Conservation (phyloP, 345 rosid genomes). For the Acer saccharum region DNA sequence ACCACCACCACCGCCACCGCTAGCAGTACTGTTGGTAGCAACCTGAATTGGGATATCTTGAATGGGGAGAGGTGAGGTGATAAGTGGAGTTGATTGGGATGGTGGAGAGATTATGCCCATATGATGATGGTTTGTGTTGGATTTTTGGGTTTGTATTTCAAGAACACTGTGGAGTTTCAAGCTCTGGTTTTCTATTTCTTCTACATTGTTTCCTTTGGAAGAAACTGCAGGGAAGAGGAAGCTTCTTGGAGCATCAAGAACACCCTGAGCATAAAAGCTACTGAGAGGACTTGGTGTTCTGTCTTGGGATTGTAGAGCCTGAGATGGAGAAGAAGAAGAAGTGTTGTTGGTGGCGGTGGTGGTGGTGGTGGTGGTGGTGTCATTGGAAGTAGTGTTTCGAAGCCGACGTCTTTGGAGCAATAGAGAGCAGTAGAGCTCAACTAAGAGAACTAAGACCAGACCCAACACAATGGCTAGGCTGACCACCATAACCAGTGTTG, state of each 20-base stretch:
- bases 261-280: conserved; percentile 61
- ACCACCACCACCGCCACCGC: conserved; percentile 17
- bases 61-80: conserved; percentile 27
- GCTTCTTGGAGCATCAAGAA: conserved; percentile 64
- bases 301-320: conserved; percentile 19
- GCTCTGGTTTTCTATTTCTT: conserved; percentile 17
- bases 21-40: neutral
- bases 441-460: conserved; percentile 72
- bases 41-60: conserved; percentile 31
- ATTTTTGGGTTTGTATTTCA: conserved; percentile 28
- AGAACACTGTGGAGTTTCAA: conserved; percentile 23
- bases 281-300: conserved; percentile 40
- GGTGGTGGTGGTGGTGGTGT: conserved; percentile 12
- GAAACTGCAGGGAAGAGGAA: conserved; percentile 45
- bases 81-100: conserved; percentile 28
- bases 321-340: conserved; percentile 24
- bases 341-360: neutral
- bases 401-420: conserved; percentile 51
- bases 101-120: conserved; percentile 37
- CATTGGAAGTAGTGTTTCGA: conserved; percentile 23
- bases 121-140: conserved; percentile 32
- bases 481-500: conserved; percentile 78
- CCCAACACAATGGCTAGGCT: conserved; percentile 72
- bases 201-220: conserved; percentile 20
- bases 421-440: conserved; percentile 86